Base-by-base conservation (phyloP, 139 green algal species). In the Tetradesmus lagerheimii region DNA sequence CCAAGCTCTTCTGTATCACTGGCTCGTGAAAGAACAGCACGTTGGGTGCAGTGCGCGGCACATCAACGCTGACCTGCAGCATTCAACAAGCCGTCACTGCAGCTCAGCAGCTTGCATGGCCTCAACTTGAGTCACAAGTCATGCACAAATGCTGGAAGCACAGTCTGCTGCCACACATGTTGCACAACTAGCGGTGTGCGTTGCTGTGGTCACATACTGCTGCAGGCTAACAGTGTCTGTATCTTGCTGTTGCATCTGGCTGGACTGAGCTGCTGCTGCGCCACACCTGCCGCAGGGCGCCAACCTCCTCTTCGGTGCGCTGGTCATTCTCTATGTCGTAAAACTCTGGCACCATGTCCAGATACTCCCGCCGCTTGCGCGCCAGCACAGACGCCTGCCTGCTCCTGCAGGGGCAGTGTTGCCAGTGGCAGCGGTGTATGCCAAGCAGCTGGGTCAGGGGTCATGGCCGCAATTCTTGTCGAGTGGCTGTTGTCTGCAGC, bases 11-110 rank as follows among this genome's bases (percentile, higher is more conserved):
- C 90, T 99, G 98, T 8, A 99, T 93, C 27, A 88, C 39, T 6
- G 94, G 78, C 53, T 97, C 89, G 80, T 98, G 95, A 89, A 99
- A 98, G 91, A 99, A 98, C 3, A 95, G 90, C 29, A 99, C 96
- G 0, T 91, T 94, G 31, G 98, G 97, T 0, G 98, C 97, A 1
- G 98, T 99, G 62, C 98, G 93, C 6, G 98, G 98, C 39, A 97
- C 97, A 90, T 99, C 98, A 83, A 99, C 96, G 0, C 87, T 89
- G 20, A 99, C 98, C 94, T 99, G 96, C 43, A 67, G 25, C 27
- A 23, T 35, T n/a, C n/a, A n/a, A 78, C 11, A 79, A 25, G 77
- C 57, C n/a, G 23, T 9, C 20, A n/a, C n/a, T n/a, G n/a, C n/a
- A n/a, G n/a, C n/a, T n/a, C n/a, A n/a, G n/a, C n/a, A n/a, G n/a